A percentile compares a stretch with the other conserved stretches of the same genome.
These are phyloP conservation scores for Phytopythium montanum DNA, from an alignment of 352 stramenopile genomes.

Conservation along the genomic window DNA sequence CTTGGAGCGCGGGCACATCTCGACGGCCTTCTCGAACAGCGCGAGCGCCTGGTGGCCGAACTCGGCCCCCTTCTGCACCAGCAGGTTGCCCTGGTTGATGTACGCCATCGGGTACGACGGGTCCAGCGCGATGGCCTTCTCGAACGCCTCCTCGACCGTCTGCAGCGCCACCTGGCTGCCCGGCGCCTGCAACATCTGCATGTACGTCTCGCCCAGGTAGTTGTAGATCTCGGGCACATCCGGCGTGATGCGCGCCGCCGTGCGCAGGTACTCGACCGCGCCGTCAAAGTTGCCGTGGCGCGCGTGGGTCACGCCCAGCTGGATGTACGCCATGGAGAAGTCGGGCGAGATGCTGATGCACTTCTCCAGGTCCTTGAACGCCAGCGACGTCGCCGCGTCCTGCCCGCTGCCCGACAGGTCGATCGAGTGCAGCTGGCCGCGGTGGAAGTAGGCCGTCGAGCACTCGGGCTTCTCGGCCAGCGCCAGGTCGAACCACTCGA, in stretches of 20 bases:
- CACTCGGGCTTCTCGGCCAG: conserved; percentile 59
- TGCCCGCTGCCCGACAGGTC: conserved; percentile 51
- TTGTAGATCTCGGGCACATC: conserved; percentile 84
- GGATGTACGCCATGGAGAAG: conserved; percentile 83
- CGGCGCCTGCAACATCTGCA: conserved; percentile 72
- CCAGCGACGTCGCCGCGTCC: conserved; percentile 47
- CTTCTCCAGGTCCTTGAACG: conserved; percentile 62
- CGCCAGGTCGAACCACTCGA: conserved; percentile 77
- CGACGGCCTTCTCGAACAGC: conserved; percentile 74
- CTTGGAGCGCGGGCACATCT: conserved; percentile 78
- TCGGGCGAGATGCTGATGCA: conserved; percentile 67
- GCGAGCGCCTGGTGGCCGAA: conserved; percentile 64
- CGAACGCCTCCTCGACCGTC: conserved; percentile 71
- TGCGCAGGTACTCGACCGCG: conserved; percentile 63
- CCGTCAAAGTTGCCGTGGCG: conserved; percentile 70
- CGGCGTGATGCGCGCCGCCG: conserved; percentile 58
- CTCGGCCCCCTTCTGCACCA: conserved; percentile 72
- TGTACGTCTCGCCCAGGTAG: conserved; percentile 85
- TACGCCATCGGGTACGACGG: conserved; percentile 83
- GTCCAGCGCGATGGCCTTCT: conserved; percentile 78
- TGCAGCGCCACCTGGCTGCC: conserved; percentile 46
- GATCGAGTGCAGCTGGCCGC: conserved; percentile 78
- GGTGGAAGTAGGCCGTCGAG: conserved; percentile 80
- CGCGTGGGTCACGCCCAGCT: conserved; percentile 72
- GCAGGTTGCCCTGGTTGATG: conserved; percentile 81